Percentiles rank a stretch among this genome's conserved stretches.
phyloP scores from a whole-genome alignment of 2,329 filamentous ascomycete genomes.

The Fusarium equiseti region DNA sequence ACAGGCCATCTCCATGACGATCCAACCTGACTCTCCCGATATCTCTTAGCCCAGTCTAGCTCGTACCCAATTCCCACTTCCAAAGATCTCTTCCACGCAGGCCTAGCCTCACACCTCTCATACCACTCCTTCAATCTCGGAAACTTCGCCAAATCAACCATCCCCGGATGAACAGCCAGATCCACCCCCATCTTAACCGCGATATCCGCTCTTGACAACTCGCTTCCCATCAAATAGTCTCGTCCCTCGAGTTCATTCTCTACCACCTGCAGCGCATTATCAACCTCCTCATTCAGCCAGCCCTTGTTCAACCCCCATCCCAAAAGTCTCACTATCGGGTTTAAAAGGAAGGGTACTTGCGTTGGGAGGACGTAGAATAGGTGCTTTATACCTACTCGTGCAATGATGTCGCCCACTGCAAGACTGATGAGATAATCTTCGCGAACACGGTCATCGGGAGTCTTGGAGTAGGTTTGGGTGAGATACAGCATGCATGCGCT shows the following conservation, averaged over 20 bases:
- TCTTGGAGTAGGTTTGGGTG: background rate
- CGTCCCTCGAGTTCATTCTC: background rate
- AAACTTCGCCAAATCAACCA: background rate
- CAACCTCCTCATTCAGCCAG: background rate
- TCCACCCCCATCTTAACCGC: background rate
- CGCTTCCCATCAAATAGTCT: background rate
- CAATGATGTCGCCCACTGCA: background rate
- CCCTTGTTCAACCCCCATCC: background rate
- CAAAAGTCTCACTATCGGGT: background rate
- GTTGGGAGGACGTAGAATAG: background rate
- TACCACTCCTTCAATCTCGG: background rate
- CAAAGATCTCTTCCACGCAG: background rate
- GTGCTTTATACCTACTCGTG: background rate
- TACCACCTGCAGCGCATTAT: background rate
- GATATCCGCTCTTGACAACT: background rate
- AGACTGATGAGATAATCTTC: slow-evolving; percentile 3
- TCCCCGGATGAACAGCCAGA: background rate
- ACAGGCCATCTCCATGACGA: fast-evolving
- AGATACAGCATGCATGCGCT: background rate
- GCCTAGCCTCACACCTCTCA: background rate
- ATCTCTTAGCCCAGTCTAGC: background rate
- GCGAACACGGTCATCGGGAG: background rate
- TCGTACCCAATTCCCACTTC: background rate
- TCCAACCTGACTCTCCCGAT: background rate
- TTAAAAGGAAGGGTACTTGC: background rate